Evolutionary conservation across 495 filamentous ascomycete genomes (phyloP), one percentile per base, ranked within the genome.

Genomic region (Talaromyces adpressus): DNA sequence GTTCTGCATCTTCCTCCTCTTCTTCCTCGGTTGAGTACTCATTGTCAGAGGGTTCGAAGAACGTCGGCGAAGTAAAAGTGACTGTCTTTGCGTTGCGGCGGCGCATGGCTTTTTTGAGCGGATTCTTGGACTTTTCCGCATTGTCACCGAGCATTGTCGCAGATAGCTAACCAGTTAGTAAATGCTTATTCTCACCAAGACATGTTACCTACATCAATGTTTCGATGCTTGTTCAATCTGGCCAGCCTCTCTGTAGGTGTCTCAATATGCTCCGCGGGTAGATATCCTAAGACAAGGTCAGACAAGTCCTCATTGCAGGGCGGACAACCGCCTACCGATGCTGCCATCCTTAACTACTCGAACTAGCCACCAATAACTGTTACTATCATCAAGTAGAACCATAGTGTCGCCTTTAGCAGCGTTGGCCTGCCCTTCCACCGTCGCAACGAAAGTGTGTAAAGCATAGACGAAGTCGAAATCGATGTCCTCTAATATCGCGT

Each of bases 401-500:
- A 99, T 99, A 16, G 93, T 97, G 70, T 99, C 94, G 34, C 94
- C 94, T 79, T 99, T 99, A 9, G 91, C 91, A 54, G 94, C 94
- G 80, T 98, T 98, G 63, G 94, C 94, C 75, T 99, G 94, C 6
- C 94, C 94, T 76, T 99, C 95, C 59, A 98, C 94, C 1, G 93
- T 98, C 36, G 94, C 94, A 61, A 94, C 90, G 70, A 99, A 99
- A 27, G 92, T 98, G 74, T 97, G 94, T 63, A 99, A 81, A 57
- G 94, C 94, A 75, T 99, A 99, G 62, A 99, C 94, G 76, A 98
- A 97, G 68, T 98, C 93, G 75, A 99, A 98, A 82, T 99, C 93
- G 76, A 99, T 99, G 74, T 98, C 94, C 84, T 99, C 94, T 91
- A 74, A 67, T 84, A 80, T 79, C 81, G 86, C 92, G 59, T 61